Base-by-base conservation (phyloP, 345 rosid species). In the Melaleuca quinquenervia region DNA sequence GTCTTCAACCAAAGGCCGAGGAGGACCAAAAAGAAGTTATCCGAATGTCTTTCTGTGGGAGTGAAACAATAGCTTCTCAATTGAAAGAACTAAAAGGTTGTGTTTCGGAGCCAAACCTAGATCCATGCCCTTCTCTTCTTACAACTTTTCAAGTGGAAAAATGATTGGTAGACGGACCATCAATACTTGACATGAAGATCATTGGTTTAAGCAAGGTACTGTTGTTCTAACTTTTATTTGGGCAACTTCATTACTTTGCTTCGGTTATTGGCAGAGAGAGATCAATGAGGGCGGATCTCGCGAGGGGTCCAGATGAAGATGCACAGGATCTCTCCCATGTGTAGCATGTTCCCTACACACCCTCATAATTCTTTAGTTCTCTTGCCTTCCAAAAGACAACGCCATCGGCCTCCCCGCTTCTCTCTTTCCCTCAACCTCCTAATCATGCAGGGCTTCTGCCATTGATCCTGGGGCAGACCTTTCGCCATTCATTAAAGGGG, bases 291-390 rank as follows among this genome's bases (percentile, higher is more conserved):
- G 7, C 44, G 10, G n/a, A 85, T 64, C 49, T 53, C 4, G 12
- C 24, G 1, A 56, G 50, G 78, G 87, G 82, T 44, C 87, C 53
- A 36, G 64, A 58, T 41, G 80, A 44, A 27, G 74, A 52, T 26
- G 55, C 11, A 70, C 85, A 52, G 44, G 76, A 82, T 85, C 87
- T 60, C 74, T 32, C 85, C 91, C 92, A 89, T 86, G 91, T 91
- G 91, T 88, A 49, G 45, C 50, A 29, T 84, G 84, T 85, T 86
- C 82, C 80, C 84, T 36, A 41, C n/a, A n/a, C n/a, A n/a, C n/a
- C n/a, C 60, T 8, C 6, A 49, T 6, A 48, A 52, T 70, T 74
- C n/a, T 83, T 44, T 50, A 52, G 41, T 53, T 64, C 88, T 48
- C 62, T 18, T 83, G 82, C 44, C 44, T 20, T 41, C 85, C 83